Base-by-base conservation (phyloP, 495 filamentous ascomycete species). In the Penicillium manginii region DNA sequence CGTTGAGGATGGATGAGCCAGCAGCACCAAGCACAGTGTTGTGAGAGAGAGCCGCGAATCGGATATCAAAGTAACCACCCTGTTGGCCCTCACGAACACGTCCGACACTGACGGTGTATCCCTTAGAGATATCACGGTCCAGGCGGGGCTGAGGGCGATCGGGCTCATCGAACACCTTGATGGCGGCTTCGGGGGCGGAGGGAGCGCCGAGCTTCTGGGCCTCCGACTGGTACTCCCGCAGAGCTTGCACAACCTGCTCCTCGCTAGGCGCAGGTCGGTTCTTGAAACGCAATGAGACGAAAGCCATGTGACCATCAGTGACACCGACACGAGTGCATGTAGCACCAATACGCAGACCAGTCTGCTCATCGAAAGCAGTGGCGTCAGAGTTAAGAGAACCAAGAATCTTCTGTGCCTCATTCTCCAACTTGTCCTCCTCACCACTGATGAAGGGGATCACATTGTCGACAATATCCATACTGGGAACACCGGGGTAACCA, bases 1-100 rank as follows among this genome's bases (percentile, higher is more conserved):
- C 91, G 71, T 97, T 97, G 55, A 98, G 75, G 70, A 97, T 96
- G 15, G 91, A 96, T 9, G 91, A 94, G 32, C 94, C 94, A 10
- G 94, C 92, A 37, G 94, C 94, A 63, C 93, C 93, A 68, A 98
- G 93, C 43, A 98, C 87, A 45, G 93, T 93, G 69, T 94, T 96
- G 71, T 94, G 91, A 53, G 87, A 91, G 63, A 94, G 71, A 4
- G 89, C 86, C 32, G 90, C 90, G 71, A 94, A 94, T 64, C 90
- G 87, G 57, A 93, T 78, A 73, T 94, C 91, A 61, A 93, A 90
- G 40, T 91, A 86, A 22, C 87, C 90, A 60, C 85, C 88, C 60
- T 86, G 78, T 55, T 89, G 87, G 33, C 78, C 77, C 69, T 90
- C 83, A 50, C 91, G 77, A 19, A 94, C 81, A 26, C 91, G 84